phyloP scores from a whole-genome alignment of 495 filamentous ascomycete genomes.

The Bombardia bombarda region DNA sequence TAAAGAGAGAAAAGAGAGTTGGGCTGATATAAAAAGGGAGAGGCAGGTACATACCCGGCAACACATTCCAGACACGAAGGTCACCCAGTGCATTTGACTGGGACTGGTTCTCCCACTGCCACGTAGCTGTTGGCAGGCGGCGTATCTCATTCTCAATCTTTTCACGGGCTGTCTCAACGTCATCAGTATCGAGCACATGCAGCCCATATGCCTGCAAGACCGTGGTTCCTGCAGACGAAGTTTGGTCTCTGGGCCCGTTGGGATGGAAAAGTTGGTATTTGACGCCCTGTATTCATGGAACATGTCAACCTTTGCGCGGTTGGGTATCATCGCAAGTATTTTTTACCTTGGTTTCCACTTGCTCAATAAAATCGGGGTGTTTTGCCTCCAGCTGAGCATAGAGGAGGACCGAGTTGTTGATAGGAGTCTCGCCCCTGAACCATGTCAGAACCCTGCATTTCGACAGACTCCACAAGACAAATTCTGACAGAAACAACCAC shows the following conservation, averaged over 20 bases:
- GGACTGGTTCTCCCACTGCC: conserved; percentile 39
- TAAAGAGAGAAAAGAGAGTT: not conserved
- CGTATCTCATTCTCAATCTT: conserved; percentile 48
- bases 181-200: conserved; percentile 37
- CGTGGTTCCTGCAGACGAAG: conserved; percentile 41
- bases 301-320: no score
- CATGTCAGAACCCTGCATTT: conserved; percentile 4
- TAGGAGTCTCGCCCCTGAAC: conserved; percentile 43
- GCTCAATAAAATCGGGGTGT: conserved; percentile 40
- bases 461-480: not conserved
- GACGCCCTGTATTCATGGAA: conserved; percentile 35
- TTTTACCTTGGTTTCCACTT: no score
- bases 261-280: conserved; percentile 33
- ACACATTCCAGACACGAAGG: conserved; percentile 31
- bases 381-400: conserved; percentile 38
- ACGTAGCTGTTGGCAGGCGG: conserved; percentile 35
- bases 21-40: not conserved
- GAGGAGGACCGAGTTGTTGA: conserved; percentile 44
- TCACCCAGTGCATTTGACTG: conserved; percentile 15
- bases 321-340: no score
- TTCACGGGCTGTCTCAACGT: conserved; percentile 27
- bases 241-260: conserved; percentile 23
- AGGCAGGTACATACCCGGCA: conserved; percentile 24
- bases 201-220: conserved; percentile 46
- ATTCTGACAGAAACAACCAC: not conserved